Conservation (phyloP, 2,329 filamentous ascomycete genomes). For the Monosporascus sp. region DNA sequence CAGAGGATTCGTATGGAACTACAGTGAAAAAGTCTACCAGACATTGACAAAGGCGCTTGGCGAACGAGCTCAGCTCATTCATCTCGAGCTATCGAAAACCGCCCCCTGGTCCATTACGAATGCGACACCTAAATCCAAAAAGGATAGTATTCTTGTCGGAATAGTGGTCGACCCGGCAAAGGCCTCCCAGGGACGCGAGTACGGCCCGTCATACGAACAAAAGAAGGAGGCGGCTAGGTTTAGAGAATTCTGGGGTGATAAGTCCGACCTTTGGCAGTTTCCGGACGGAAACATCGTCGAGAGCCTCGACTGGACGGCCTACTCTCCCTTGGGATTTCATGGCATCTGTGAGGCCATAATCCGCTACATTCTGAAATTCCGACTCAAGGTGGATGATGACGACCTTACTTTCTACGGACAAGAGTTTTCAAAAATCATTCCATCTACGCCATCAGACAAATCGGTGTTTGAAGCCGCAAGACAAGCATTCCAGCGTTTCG, state of each 20-base stretch:
- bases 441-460: conserved; percentile 41
- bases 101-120: conserved; percentile 43
- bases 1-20: conserved; percentile 37
- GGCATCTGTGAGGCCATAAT: conserved; percentile 77
- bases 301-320: conserved; percentile 77
- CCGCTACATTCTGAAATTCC: conserved; percentile 61
- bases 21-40: conserved; percentile 54
- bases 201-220: conserved; percentile 80
- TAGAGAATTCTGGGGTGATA: conserved; percentile 90
- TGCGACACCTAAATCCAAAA: conserved; percentile 23
- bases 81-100: conserved; percentile 41
- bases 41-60: conserved; percentile 67
- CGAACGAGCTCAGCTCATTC: conserved; percentile 66
- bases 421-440: conserved; percentile 44
- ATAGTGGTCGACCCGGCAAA: conserved; percentile 69
- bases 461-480: conserved; percentile 62
- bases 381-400: conserved; percentile 56
- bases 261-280: conserved; percentile 87
- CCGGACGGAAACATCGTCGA: conserved; percentile 92
- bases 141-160: conserved; percentile 51
- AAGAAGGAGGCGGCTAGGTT: conserved; percentile 78
- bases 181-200: conserved; percentile 72
- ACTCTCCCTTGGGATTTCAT: conserved; percentile 41
- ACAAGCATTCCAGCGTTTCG: conserved; percentile 65
- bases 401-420: conserved; percentile 47